Conservation (phyloP, 257 asterid species). For the Fraxinus anomala region DNA sequence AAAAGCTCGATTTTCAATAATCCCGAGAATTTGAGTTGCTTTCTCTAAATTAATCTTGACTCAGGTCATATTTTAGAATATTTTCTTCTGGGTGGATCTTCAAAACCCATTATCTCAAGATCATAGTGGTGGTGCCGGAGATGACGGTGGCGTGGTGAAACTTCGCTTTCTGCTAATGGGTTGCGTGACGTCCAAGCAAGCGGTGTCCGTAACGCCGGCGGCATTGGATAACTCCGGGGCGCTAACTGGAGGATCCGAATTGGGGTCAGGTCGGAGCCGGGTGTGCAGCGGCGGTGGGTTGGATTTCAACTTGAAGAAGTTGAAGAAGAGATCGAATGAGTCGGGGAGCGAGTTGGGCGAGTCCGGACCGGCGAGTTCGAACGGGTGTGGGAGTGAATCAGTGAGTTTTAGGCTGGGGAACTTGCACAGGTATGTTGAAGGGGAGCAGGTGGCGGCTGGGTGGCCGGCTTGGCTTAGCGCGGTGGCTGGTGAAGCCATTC, state of each 20-base stretch:
- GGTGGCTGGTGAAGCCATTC: conserved; percentile 94
- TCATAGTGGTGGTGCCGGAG: conserved; percentile 19
- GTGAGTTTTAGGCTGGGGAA: conserved; percentile 91
- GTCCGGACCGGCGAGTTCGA: conserved; percentile 83
- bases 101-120: background rate
- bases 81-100: conserved; percentile 48
- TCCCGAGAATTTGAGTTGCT: conserved; percentile 25
- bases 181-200: conserved; percentile 86
- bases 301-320: conserved; percentile 87
- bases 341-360: conserved; percentile 84
- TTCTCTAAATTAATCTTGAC: conserved; percentile 35
- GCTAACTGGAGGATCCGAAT: conserved; percentile 40
- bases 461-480: conserved; percentile 98
- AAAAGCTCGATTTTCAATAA: conserved; percentile 28
- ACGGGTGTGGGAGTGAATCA: conserved; percentile 69
- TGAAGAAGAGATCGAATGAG: conserved; percentile 72
- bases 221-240: conserved; percentile 78
- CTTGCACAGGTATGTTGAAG: conserved; percentile 72
- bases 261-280: conserved; percentile 72
- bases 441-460: conserved; percentile 95
- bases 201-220: conserved; percentile 81
- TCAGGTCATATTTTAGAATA: conserved; percentile 48
- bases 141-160: conserved; percentile 33
- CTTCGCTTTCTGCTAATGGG: conserved; percentile 55
- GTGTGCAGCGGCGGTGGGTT: conserved; percentile 67